phyloP scores from a whole-genome alignment of 768 basidiomycete genomes.

The Pleurotus tuoliensis region DNA sequence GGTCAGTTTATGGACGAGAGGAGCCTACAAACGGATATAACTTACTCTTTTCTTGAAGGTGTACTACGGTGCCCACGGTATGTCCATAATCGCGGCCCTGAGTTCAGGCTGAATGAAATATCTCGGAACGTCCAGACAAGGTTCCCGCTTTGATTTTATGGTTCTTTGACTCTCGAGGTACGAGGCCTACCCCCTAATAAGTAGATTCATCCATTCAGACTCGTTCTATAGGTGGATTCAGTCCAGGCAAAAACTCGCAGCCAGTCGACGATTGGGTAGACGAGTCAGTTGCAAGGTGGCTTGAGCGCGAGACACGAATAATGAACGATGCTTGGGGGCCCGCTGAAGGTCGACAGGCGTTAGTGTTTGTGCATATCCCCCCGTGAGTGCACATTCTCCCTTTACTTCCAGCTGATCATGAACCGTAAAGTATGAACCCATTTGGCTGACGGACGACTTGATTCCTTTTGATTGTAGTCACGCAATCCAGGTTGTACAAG shows the following conservation, averaged over 20 bases:
- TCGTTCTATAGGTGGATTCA: conserved; percentile 42
- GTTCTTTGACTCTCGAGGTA: conserved; percentile 79
- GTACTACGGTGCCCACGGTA: too few relatives aligned
- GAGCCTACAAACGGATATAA: too few relatives aligned
- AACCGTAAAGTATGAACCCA: background rate
- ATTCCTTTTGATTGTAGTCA: conserved; percentile 20
- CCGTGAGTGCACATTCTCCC: conserved; percentile 39
- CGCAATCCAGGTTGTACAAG: conserved; percentile 33
- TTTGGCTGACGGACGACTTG: background rate
- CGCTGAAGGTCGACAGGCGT: conserved; percentile 41
- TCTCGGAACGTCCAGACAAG: conserved; percentile 25
- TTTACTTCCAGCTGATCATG: background rate
- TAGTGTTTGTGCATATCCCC: conserved; percentile 76
- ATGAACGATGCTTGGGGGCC: conserved; percentile 64
- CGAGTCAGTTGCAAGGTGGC: conserved; percentile 57
- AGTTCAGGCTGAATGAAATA: background rate
- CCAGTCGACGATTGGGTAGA: conserved; percentile 69
- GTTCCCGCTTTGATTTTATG: conserved; percentile 57
- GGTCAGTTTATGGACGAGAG: conserved; percentile 26
- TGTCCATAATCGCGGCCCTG: background rate
- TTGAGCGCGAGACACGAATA: conserved; percentile 41
- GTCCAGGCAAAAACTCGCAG: conserved; percentile 36
- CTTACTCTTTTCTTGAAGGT: too few relatives aligned
- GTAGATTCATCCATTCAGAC: too few relatives aligned
- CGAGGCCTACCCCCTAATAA: background rate